phyloP scores from a whole-genome alignment of 1,284 basidiomycete genomes.

The Takashimella tepidaria region DNA sequence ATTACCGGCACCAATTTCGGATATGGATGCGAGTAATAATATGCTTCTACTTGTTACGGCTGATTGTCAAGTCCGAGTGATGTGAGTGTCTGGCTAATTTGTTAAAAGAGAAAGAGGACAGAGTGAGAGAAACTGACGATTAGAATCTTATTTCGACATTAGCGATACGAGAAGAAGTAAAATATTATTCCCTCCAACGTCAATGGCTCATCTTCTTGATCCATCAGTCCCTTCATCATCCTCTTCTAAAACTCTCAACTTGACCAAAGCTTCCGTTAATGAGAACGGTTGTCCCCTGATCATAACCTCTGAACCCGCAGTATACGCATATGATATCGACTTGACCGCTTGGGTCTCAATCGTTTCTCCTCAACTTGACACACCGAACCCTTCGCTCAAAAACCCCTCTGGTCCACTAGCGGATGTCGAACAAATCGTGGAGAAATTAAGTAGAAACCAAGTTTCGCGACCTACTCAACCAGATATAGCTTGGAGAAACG shows the following conservation, averaged over 20 bases:
- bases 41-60: conserved; percentile 68
- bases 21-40: conserved; percentile 61
- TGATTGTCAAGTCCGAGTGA: conserved; percentile 63
- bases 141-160: neutral
- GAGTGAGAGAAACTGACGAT: neutral
- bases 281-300: conserved; percentile 73
- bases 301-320: conserved; percentile 64
- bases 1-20: conserved; percentile 65
- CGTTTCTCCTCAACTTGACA: conserved; percentile 49
- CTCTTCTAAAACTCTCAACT: conserved; percentile 10
- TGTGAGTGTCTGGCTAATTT: conserved; percentile 52
- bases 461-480: conserved; percentile 26
- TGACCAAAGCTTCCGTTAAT: conserved; percentile 59
- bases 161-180: conserved; percentile 68
- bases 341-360: conserved; percentile 67
- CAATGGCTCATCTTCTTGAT: conserved; percentile 58
- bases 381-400: too few relatives aligned
- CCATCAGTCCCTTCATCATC: conserved; percentile 43
- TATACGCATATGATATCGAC: conserved; percentile 67
- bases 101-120: neutral
- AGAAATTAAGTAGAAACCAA: conserved; percentile 9
- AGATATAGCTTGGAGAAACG: conserved; percentile 65
- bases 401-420: conserved; percentile 25
- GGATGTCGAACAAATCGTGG: conserved; percentile 24
- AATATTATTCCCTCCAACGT: conserved; percentile 61